Conservation (phyloP, 2,329 filamentous ascomycete species). For the Fusarium anthophilum region DNA sequence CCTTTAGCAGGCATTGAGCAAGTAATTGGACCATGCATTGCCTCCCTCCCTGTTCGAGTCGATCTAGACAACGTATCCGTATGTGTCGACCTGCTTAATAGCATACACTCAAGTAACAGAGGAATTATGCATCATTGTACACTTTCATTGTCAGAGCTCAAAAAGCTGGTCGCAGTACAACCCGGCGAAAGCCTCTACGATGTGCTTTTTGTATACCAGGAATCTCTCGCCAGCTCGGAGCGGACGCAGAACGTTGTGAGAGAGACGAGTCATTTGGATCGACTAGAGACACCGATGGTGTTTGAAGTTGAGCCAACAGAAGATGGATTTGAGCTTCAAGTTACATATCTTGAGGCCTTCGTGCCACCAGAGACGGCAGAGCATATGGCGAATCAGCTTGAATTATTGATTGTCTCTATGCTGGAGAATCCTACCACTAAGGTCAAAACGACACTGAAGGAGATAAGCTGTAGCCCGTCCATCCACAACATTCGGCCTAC, state of each 20-base stretch:
- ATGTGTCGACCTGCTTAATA: constrained; percentile 68
- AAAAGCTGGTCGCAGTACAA: constrained; percentile 64
- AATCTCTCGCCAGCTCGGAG: constrained; percentile 64
- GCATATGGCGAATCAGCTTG: constrained; percentile 69
- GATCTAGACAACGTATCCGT: constrained; percentile 62
- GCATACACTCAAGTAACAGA: constrained; percentile 72
- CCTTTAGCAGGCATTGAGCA: constrained; percentile 75
- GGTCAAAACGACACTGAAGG: constrained; percentile 16
- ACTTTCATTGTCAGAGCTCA: constrained; percentile 75
- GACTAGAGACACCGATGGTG: constrained; percentile 78
- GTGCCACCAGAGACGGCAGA: constrained; percentile 66
- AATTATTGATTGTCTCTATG: constrained; percentile 54
- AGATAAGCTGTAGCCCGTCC: constrained; percentile 54
- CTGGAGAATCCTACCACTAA: constrained; percentile 37
- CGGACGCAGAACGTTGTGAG: constrained; percentile 50
- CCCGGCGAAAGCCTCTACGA: constrained; percentile 74
- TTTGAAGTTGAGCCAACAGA: constrained; percentile 76
- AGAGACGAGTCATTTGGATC: constrained; percentile 71
- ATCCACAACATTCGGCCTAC: constrained; percentile 56
- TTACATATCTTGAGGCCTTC: constrained; percentile 57
- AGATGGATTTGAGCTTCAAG: constrained; percentile 53
- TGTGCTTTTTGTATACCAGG: constrained; percentile 84
- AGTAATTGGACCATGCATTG: constrained; percentile 82
- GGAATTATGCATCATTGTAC: constrained; percentile 70
- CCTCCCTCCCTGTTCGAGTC: constrained; percentile 77